Evolutionary conservation across 2,329 filamentous ascomycete genomes (phyloP), one percentile per base, ranked within the genome.

Genomic region (Nigrograna mackinnonii): DNA sequence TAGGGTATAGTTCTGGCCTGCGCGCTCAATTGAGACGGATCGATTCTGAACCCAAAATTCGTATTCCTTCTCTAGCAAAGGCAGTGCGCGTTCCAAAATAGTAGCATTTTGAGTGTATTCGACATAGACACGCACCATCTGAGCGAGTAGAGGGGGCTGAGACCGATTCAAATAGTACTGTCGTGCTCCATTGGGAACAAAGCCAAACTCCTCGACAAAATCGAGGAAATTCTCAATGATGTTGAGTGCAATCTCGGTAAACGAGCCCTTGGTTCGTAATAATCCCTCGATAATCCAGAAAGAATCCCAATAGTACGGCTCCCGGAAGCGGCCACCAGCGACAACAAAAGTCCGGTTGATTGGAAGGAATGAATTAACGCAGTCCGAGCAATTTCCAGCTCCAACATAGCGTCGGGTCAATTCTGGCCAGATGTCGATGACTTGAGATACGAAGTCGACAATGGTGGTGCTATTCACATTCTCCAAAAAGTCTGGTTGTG

Each of bases 231-330:
- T 87, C 57, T 86, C 82, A 47, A 87, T 84, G 21, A 82, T 84
- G 64, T 87, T 85, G 58, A 75, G 76, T 4, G 83, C 79, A 46
- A 87, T 84, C 22, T 79, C 65, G 5, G 78, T 78, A 48, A 86
- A 87, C 33, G 77, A 77, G 26, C 84, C 84, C 13, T 81, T 77
- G 0, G 83, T 86, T 35, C 84, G 77, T 22, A 87, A 66, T 18
- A 87, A 72, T 18, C 84, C 84, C 65, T 85, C 79, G 35, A 87
- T 54, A 36, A 86, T 84, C 83, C 82, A 86, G 68, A 79, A 86
- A 22, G 81, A 83, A 62, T 87, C 83, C 84, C 84, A 87, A 63
- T 87, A 87, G 59, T 87, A 87, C 2, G 82, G 77, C 64, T 87
- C 84, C 22, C 84, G 75, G 71, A 87, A 87, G 21, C 84, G 80